phyloP scores from a whole-genome alignment of 495 filamentous ascomycete species.

The Cercophora scortea region DNA sequence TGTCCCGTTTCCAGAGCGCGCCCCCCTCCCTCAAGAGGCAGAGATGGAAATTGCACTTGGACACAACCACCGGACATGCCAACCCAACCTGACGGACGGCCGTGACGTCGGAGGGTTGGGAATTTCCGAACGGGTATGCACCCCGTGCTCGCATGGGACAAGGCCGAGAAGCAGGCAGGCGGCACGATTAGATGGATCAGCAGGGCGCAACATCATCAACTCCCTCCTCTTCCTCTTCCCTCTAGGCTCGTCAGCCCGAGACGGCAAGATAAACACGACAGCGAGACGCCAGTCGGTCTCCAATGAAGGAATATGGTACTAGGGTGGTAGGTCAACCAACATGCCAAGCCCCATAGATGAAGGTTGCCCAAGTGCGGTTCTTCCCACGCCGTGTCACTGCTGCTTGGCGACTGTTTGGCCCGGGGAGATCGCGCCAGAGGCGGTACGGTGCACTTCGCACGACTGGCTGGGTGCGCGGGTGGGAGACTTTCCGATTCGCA shows the following conservation, averaged over 20 bases:
- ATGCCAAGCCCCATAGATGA: not conserved
- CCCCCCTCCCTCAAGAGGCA: too few species aligned
- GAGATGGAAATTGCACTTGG: too few species aligned
- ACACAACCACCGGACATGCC: too few species aligned
- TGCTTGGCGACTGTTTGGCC: too few species aligned
- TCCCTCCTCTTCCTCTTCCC: too few species aligned
- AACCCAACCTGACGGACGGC: too few species aligned
- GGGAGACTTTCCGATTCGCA: conserved; percentile 16
- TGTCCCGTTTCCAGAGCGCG: too few species aligned
- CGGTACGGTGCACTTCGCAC: not conserved
- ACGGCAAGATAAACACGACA: not conserved
- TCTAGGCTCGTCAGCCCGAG: not conserved
- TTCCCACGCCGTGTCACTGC: conserved; percentile 6
- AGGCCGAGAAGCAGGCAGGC: too few species aligned
- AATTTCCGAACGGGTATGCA: not conserved
- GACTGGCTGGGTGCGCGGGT: not conserved
- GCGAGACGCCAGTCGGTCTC: not conserved
- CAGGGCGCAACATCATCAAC: too few species aligned
- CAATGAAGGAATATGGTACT: not conserved
- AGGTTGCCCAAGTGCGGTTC: not conserved
- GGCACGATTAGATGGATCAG: too few species aligned
- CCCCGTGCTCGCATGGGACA: not conserved
- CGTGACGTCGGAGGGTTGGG: not conserved
- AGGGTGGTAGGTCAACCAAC: not conserved
- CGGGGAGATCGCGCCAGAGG: not conserved